Base-by-base conservation (phyloP, 805 yeast genomes). In the Torulaspora quercuum region DNA sequence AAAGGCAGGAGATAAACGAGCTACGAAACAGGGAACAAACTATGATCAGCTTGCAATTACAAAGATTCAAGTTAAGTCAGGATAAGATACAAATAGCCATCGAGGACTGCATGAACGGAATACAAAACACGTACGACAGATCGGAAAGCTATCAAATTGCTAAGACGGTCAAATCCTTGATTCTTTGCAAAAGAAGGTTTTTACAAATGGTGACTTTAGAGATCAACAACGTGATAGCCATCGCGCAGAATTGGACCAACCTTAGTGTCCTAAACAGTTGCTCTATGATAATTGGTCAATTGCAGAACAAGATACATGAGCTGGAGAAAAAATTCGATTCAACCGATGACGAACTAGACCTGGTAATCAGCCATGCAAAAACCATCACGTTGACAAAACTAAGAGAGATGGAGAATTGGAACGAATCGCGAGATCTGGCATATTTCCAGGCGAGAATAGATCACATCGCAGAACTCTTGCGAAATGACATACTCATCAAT, bases 1-100 rank as follows among this genome's bases (percentile, higher is more conserved):
- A 84, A 53, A 76, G 77, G 47, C 73, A 69, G 39, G 88, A 81
- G 55, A 85, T 86, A 39, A 83, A 75, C 35, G 82, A 78, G 42
- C 66, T 87, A 35, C 65, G 84, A 45, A 55, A 57, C 0, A 67
- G 87, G 34, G 85, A 80, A 52, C 46, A 59, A 4, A 49, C 57
- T 13, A 59, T 68, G 37, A 60, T 77, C 3, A 64, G 69, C 9
- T 52, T 58, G 15, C 64, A 68, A 1, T 25, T 72, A 3, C 52
- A 56, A 3, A 64, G 61, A 28, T 66, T 57, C 25, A 63, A 57
- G 12, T 37, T 55, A 5, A 55, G 60, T 11, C 57, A 68, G 28
- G 69, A 65, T 14, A 63, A 64, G 33, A 68, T 75, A 17, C 55
- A 65, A 5, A 50, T 61, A 14, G 54, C 65, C 10, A 50, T 75